Evolutionary conservation across 192 early-diverging fungal genomes (phyloP), one percentile per base, ranked within the genome.

Genomic region (Fimicolochytrium jonesii): DNA sequence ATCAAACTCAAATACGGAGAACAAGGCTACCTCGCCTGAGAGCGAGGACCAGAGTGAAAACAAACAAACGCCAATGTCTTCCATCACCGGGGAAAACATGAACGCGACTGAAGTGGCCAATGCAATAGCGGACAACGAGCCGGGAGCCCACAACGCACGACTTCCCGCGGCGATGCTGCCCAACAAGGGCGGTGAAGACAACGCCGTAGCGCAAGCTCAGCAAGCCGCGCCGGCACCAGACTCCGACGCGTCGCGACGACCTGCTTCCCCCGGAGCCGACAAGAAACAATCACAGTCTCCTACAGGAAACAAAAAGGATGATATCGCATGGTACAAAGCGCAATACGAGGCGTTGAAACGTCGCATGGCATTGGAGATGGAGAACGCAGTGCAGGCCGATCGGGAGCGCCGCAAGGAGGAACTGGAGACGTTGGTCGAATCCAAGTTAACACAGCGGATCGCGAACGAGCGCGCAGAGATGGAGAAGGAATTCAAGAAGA

Each of bases 401-500:
- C 45, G 59, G 18, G 46, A 50, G 34, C 45, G 46, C 7, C 59
- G 59, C 18, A 6, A 25, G 1, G 45, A 61, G 0, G 59, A 61
- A 32, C 59, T 50, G 35, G 51, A 61, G 30, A 43, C 41, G 25
- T 33, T 47, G 18, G 0, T 61, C 4, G 59, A 61, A 50, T 37
- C 59, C 9, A 47, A 25, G 18, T 32, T 61, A 6, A 17, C 47
- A n/a, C 59, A 61, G 4, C 59, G 45, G 13, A 25, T 61, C 13
- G 59, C 46, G 11, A 28, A 10, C 2, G 59, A 61, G 32, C 59
- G 59, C 17, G 46, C 22, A 25, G 45, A 13, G 18, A 36, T 64
- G 10, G 51, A 55, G 26, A 64, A 46, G 17, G 62, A 64, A 33
- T 64, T 53, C 45, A 52, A 64, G 22, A 23, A n/a, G 4, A 64